A percentile compares a stretch with the other conserved stretches of the same genome.
Conservation (phyloP, 441 rosid species). For the Jatropha multifida region DNA sequence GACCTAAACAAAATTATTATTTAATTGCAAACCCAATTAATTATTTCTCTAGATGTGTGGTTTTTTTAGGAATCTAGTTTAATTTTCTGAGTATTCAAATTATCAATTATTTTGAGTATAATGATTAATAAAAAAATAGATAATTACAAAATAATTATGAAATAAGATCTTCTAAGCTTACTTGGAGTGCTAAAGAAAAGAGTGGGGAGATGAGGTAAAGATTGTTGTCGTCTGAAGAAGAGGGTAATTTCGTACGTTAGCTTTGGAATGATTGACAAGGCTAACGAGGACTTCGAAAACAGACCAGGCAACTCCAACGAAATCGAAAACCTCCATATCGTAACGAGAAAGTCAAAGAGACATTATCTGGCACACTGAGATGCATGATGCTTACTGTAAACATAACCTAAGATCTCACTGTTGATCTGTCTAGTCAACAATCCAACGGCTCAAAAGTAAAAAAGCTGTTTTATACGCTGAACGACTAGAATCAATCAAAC, state of each 20-base stretch:
- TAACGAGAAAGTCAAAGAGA: conserved; percentile 18
- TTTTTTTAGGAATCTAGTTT: no score
- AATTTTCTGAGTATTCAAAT: no score
- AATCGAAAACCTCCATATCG: background rate
- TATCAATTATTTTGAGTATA: no score
- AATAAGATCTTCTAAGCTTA: no score
- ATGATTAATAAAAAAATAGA: no score
- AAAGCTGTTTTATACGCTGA: background rate
- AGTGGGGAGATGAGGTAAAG: no score
- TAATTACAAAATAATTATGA: no score
- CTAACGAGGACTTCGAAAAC: conserved; percentile 3
- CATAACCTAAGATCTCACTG: background rate
- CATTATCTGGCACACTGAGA: conserved; percentile 26
- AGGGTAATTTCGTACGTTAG: conserved; percentile 11
- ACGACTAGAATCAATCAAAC: background rate
- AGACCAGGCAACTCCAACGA: conserved; percentile 17
- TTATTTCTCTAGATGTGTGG: no score
- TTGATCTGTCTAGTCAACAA: conserved; percentile 13
- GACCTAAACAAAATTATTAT: no score
- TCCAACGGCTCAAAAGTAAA: conserved; percentile 17
- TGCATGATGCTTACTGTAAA: conserved; percentile 12
- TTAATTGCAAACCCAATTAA: no score
- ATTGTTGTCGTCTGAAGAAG: no score
- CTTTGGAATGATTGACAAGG: background rate
- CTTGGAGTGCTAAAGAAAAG: no score